Evolutionary conservation across 2,329 filamentous ascomycete genomes (phyloP).

Genomic region (Talaromyces rugulosus): DNA sequence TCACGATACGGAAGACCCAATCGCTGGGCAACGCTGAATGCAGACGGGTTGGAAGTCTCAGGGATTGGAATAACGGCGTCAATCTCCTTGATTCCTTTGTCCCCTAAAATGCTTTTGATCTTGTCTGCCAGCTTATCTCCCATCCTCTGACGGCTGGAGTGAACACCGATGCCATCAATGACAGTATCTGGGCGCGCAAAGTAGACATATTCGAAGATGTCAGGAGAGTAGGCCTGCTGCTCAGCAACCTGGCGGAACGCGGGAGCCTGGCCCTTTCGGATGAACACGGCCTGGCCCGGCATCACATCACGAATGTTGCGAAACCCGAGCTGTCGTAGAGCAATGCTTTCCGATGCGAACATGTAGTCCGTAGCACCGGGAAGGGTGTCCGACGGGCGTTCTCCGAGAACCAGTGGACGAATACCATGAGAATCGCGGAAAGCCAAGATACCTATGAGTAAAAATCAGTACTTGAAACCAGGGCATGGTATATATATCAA

Average conservation of each 20-base stretch:
- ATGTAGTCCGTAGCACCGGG: conserved; percentile 71
- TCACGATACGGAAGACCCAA: conserved; percentile 74
- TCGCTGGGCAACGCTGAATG: conserved; percentile 68
- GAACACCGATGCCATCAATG: conserved; percentile 85
- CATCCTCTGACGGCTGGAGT: conserved; percentile 82
- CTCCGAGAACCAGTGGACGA: conserved; percentile 75
- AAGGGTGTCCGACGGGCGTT: conserved; percentile 62
- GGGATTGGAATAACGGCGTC: conserved; percentile 76
- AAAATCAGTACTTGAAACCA: background rate
- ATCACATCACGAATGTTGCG: conserved; percentile 69
- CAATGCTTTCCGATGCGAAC: conserved; percentile 85
- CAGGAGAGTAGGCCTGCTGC: conserved; percentile 68
- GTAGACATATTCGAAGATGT: conserved; percentile 87
- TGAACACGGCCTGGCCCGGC: conserved; percentile 81
- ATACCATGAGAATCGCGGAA: conserved; percentile 80
- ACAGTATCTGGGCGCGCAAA: conserved; percentile 76
- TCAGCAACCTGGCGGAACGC: conserved; percentile 71
- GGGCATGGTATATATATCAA: background rate
- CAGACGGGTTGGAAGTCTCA: conserved; percentile 78
- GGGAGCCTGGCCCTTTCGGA: conserved; percentile 70
- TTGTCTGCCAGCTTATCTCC: conserved; percentile 73
- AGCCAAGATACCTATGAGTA: conserved; percentile 56
- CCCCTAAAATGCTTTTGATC: conserved; percentile 63
- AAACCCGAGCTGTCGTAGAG: conserved; percentile 77
- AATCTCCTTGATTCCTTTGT: conserved; percentile 68